Base-by-base conservation (phyloP, 768 basidiomycete genomes). In the Lentinus brumalis region DNA sequence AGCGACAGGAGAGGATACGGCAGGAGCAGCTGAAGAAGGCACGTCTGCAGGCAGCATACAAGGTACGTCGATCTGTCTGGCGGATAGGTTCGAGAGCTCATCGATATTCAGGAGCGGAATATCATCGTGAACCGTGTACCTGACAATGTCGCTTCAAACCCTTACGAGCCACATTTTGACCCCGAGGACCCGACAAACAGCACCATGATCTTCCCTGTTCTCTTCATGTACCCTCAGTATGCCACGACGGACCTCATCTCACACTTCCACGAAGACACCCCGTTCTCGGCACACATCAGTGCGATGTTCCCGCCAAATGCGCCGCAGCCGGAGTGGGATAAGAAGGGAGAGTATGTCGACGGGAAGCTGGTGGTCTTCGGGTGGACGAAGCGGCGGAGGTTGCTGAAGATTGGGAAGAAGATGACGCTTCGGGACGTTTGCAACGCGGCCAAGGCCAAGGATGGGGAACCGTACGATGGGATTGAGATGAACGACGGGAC, bases 191-290 rank as follows among this genome's bases (percentile, higher is more conserved):
- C 84, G 58, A 76, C 85, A 58, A 65, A 80, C 65, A 71, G 73
- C 62, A 86, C 86, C 0, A 81, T 96, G 12, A 74, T 96, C 62
- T 72, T 97, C 70, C 96, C 97, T 2, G 88, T 90, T 44, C 92
- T 97, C 79, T 90, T 98, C 75, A 81, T 98, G 61, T 97, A 98
- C 74, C 97, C 97, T 6, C 88, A 94, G 71, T 81, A 94, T 64
- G 85, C 88, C 11, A 93, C 86, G 5, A 93, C 96, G 31, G 97
- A 99, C 74, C 81, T 96, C 59, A 90, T 98, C 64, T 80, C 89
- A 14, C 82, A 88, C 52, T 98, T 96, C 74, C 80, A 86, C 64
- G 96, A 98, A 73, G 84, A 89, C 64, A 88, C 92, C 2, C 83
- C 92, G 2, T 94, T 98, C 73, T 78, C 81, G 8, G 86, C 86